These are phyloP conservation scores for Phlyctochytrium bullatum DNA, from an alignment of 192 early-diverging fungal species.

Conservation along the genomic window DNA sequence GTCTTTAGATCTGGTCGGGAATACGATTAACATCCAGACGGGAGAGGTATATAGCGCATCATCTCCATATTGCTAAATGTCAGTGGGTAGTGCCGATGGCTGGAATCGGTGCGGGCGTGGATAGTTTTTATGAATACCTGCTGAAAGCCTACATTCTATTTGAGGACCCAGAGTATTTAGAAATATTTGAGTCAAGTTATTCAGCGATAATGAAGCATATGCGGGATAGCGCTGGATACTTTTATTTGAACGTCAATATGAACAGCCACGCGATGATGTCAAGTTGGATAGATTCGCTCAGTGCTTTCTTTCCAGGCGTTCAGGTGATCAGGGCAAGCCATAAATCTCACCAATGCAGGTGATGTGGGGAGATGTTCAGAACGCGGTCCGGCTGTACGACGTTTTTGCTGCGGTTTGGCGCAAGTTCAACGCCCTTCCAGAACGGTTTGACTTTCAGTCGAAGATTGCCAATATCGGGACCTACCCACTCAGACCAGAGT, in stretches of 20 bases:
- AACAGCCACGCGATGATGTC: constrained; percentile 59
- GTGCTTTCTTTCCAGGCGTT: constrained; percentile 89
- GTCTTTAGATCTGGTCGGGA: constrained; percentile 74
- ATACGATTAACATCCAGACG: constrained; percentile 69
- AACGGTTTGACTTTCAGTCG: constrained; percentile 76
- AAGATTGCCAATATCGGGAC: constrained; percentile 60
- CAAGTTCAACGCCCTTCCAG: constrained; percentile 80
- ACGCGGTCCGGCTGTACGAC: constrained; percentile 79
- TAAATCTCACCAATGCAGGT: constrained; percentile 56
- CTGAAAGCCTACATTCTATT: constrained; percentile 87
- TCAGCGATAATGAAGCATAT: constrained; percentile 61
- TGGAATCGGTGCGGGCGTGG: constrained; percentile 85
- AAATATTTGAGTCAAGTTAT: constrained; percentile 76
- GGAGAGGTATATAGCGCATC: constrained; percentile 36
- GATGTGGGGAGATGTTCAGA: constrained; percentile 68
- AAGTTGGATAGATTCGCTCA: constrained; percentile 83
- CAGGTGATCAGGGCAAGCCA: constrained; percentile 54
- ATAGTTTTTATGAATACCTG: constrained; percentile 89
- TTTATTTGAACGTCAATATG: constrained; percentile 90
- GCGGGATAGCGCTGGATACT: constrained; percentile 66
- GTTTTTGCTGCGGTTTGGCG: constrained; percentile 86
- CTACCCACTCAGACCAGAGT: constrained; percentile 91
- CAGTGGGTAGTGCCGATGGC: constrained; percentile 72
- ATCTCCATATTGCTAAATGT: constrained; percentile 11
- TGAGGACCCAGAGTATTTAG: constrained; percentile 74